phyloP scores from a whole-genome alignment of 257 asterid genomes.

The Solanum lycopersicoides region DNA sequence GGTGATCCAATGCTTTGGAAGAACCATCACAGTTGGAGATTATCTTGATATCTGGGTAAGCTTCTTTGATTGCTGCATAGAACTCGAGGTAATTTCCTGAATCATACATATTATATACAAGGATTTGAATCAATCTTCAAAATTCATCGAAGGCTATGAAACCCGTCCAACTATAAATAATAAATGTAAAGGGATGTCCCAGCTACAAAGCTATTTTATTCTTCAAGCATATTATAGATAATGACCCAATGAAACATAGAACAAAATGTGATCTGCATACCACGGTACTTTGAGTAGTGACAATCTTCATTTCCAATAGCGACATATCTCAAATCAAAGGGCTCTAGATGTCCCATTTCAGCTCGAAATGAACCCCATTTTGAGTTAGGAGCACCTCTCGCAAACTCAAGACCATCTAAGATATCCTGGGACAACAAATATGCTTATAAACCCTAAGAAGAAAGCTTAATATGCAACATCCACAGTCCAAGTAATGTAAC shows the following conservation, averaged over 20 bases:
- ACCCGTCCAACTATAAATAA: not conserved
- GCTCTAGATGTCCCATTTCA: constrained; percentile 80
- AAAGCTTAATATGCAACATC: not conserved
- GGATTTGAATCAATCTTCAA: not conserved
- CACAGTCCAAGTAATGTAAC: not conserved
- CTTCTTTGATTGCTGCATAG: constrained; percentile 47
- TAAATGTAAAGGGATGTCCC: not conserved
- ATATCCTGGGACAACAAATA: constrained; percentile 41
- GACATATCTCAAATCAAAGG: constrained; percentile 81
- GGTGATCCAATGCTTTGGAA: constrained; percentile 58
- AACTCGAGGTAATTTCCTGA: constrained; percentile 91
- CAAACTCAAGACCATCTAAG: constrained; percentile 85
- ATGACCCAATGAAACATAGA: not conserved
- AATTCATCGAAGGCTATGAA: not conserved
- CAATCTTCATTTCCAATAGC: constrained; percentile 96
- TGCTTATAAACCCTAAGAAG: not conserved
- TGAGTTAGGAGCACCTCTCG: constrained; percentile 60
- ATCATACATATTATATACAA: not conserved
- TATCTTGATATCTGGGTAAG: constrained; percentile 72
- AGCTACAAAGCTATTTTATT: not conserved
- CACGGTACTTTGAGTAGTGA: constrained; percentile 46
- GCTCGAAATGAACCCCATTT: constrained; percentile 95
- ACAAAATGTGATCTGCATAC: constrained; percentile 20
- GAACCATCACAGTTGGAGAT: constrained; percentile 94
- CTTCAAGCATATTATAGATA: not conserved